Evolutionary conservation across 2,329 filamentous ascomycete genomes (phyloP), one percentile per base, ranked within the genome.

Genomic region (Chaetomiaceae sp.): DNA sequence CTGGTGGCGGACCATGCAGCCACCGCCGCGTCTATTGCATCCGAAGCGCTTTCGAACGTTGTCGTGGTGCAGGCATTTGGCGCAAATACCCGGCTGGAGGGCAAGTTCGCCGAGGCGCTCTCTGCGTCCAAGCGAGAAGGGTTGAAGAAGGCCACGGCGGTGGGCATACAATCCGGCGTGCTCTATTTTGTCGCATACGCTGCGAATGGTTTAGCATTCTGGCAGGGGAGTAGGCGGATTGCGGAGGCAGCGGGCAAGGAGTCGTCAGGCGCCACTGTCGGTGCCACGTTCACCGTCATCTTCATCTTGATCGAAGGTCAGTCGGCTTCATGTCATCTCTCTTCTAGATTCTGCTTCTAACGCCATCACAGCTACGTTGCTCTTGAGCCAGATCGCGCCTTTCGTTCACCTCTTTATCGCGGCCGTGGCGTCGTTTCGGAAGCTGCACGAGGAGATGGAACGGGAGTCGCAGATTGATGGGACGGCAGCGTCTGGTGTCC

Each of bases 151-250:
- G 75, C 80, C 1, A 65, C 75, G 1, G 74, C 76, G 0, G 72
- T 76, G 29, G 82, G 77, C 3, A 68, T 80, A 0, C 81, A 84
- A 62, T 73, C 79, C 7, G 82, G 82, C n/a, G 63, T 81, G n/a
- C 66, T 86, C 16, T 86, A 85, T 62, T 86, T 86, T 60, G 76
- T 86, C 53, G 80, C 82, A 2, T 86, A 84, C 58, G 73, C 79
- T 2, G 81, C 81, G 5, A 85, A 84, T 61, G 82, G 78, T 7
- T 67, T 86, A 10, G 82, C 83, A 0, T 86, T 85, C 61, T 87
- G 81, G 80, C 78, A 84, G 64, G 84, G 83, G 40, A 82, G 79
- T 57, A 71, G 67, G 37, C 32, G 50, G 54, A 67, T 69, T 33
- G 66, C 66, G 2, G 60, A 66, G 8, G 59, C 61, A 1, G 60